Percentiles rank a stretch among this genome's conserved stretches.
phyloP scores from a whole-genome alignment of 257 asterid species.

The Solanum gandarillasii region DNA sequence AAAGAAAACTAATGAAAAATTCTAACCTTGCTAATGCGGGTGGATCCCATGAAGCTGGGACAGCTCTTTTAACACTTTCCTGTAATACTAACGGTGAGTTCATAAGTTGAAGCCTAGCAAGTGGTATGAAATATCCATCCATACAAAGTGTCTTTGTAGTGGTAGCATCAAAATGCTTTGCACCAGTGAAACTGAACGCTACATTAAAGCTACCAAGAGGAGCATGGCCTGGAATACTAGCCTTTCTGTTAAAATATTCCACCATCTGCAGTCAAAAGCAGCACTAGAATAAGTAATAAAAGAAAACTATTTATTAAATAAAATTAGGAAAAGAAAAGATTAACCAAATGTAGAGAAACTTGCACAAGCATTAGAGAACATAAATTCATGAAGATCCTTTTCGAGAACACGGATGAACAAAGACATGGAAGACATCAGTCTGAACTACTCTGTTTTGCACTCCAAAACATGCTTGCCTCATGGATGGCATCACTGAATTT shows the following conservation, averaged over 20 bases:
- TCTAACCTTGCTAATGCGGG: constrained; percentile 68
- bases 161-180: constrained; percentile 56
- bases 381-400: background rate
- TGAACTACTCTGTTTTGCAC: background rate
- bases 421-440: background rate
- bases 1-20: background rate
- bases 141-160: constrained; percentile 68
- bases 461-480: background rate
- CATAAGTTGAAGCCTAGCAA: constrained; percentile 46
- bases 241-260: constrained; percentile 73
- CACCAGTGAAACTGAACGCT: constrained; percentile 65
- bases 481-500: background rate
- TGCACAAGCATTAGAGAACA: background rate
- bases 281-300: background rate
- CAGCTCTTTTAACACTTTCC: constrained; percentile 53
- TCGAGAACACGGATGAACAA: background rate
- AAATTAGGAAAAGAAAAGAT: background rate
- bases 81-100: constrained; percentile 39
- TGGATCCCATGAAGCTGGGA: constrained; percentile 82
- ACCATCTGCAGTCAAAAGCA: constrained; percentile 53
- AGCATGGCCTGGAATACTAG: constrained; percentile 43
- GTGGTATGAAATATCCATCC: constrained; percentile 76
- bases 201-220: constrained; percentile 81
- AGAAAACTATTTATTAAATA: background rate
- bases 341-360: background rate